Evolutionary conservation across 331 rosid species (phyloP), one percentile per base, ranked within the genome.

Genomic region (Quercus phellos): DNA sequence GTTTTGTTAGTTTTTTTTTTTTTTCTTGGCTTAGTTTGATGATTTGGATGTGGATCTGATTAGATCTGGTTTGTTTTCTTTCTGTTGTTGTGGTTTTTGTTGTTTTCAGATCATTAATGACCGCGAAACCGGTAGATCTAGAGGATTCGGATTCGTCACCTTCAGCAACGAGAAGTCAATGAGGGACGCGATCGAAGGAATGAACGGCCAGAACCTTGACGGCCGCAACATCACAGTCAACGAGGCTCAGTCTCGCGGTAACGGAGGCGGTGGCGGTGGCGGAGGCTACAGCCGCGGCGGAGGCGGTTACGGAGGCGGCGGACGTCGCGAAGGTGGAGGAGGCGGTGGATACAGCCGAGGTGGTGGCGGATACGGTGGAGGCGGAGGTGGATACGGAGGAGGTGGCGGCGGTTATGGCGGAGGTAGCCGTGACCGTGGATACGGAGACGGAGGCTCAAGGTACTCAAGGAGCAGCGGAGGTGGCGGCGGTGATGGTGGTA

Each of bases 131-230:
- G 94, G 98, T 1, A 85, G 98, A 63, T 90, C 98, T 0, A 89
- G 98, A 60, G 96, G 98, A 0, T 93, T 93, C 16, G 96, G 96
- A 72, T 93, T 93, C 67, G 98, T 93, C 0, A 93, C 98, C 54
- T 93, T 90, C 83, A 26, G 88, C 19, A 54, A 81, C 26, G 94
- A 93, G 85, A 84, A 93, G 72, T 70, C 93, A 0, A 89, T 93
- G 98, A 85, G 81, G 51, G 94, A 93, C 2, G 98, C 98, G 0
- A 93, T 93, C 11, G 96, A 93, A 6, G 96, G 78, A 8, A 93
- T 93, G 98, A 93, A 93, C 59, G 98, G 98, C 5, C 90, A 85
- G 81, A 72, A 79, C 3, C 96, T 93, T 0, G 98, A 93, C 19
- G 98, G 98, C 5, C 93, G 98, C 17, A 90, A 84, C 70, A 93